These are phyloP conservation scores for Ustilago tritici DNA, from an alignment of 1,284 basidiomycete species.

Conservation along the genomic window DNA sequence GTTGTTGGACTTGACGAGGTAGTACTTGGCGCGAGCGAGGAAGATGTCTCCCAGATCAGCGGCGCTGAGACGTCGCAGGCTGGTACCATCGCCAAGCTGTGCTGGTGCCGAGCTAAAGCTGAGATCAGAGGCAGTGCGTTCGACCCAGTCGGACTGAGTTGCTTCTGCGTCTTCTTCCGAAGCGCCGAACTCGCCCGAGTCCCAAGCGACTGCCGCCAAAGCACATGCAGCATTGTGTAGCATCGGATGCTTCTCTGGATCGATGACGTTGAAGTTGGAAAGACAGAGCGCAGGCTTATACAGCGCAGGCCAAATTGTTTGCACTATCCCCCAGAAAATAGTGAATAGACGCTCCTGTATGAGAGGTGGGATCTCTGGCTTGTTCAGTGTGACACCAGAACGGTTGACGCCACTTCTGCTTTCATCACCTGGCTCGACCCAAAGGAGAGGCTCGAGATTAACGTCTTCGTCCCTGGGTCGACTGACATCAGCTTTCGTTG, in stretches of 20 bases:
- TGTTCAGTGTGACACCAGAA: constrained; percentile 38
- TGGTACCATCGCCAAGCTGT: constrained; percentile 28
- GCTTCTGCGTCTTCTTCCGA: constrained; percentile 44
- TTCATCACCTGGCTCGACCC: constrained; percentile 39
- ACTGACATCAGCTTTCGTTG: background rate
- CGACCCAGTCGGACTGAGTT: constrained; percentile 42
- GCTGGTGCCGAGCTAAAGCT: constrained; percentile 31
- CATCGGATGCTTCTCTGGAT: constrained; percentile 53
- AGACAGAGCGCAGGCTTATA: constrained; percentile 41
- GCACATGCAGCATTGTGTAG: constrained; percentile 55
- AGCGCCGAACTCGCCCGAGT: constrained; percentile 38
- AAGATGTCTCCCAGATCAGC: constrained; percentile 52
- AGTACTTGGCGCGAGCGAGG: constrained; percentile 55
- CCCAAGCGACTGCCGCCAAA: constrained; percentile 51
- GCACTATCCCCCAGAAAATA: constrained; percentile 52
- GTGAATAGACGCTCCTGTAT: constrained; percentile 51
- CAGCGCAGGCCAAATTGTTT: constrained; percentile 54
- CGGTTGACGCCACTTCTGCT: constrained; percentile 28
- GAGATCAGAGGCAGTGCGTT: constrained; percentile 43
- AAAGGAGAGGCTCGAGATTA: constrained; percentile 43
- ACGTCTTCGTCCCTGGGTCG: constrained; percentile 22
- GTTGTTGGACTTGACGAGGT: constrained; percentile 52
- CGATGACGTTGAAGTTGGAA: constrained; percentile 38
- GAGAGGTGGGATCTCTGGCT: constrained; percentile 44
- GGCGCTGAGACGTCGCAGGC: constrained; percentile 27